Evolutionary conservation across 75 land plant species (phyloP), one percentile per base, ranked within the genome.

Genomic region (Adiantum capillusveneris): DNA sequence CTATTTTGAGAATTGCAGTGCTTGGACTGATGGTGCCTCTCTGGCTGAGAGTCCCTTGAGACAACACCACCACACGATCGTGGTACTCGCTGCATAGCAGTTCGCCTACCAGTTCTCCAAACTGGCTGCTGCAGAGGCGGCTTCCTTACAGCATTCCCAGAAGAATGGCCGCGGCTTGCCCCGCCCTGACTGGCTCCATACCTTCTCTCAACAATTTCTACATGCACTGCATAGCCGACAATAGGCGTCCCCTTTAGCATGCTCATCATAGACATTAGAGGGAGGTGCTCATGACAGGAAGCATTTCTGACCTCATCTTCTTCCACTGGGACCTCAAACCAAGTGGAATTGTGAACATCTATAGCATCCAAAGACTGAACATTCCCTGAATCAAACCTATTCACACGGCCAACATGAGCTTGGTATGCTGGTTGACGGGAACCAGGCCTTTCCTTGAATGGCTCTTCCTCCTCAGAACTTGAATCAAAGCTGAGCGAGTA

Each of bases 71-170:
- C n/a, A 20, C 12, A 36, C 5, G 19, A 19, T 20, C 88, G 75
- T 41, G 83, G 85, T 6, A 88, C 67, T 24, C 93, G 63, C 54
- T 72, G 67, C 76, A 74, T 84, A 0, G 78, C 75, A 20, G 93
- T 84, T 56, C 93, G 79, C 48, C 88, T 65, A 0, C 64, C 85
- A 31, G 93, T 88, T 51, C 83, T 66, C 93, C 93, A 88, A 0
- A 75, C 80, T 12, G 80, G 78, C 43, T 65, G 71, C 39, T 59
- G 62, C 37, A 34, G 9, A 34, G 37, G 37, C 11, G 72, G 44
- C 44, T 63, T 67, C 25, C 53, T 60, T 13, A 63, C 66, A 28
- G 31, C 46, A 28, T 63, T 52, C 24, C 28, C n/a, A 22, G 54
- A 26, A 53, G 45, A 65, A 65, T 60, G 25, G 29, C 69, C 63